A percentile compares a stretch with the other conserved stretches of the same genome.
Conservation (phyloP, 305 asterid genomes). For the Salvia sclarea region DNA sequence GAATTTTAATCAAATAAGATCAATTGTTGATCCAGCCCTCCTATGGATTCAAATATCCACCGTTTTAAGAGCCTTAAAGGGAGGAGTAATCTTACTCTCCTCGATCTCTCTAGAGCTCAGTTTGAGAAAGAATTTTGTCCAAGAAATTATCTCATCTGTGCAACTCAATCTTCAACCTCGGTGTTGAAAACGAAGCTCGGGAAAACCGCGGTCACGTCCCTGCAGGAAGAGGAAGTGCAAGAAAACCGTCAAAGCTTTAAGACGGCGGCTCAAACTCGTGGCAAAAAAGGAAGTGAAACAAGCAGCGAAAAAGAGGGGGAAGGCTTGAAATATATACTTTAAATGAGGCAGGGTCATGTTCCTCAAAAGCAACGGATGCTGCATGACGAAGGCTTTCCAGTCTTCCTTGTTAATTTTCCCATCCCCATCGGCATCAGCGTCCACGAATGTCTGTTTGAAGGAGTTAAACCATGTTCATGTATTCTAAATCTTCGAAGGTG, state of each 20-base stretch:
- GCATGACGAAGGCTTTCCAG: constrained; percentile 52
- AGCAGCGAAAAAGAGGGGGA: neutral
- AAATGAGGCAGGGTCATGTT: constrained; percentile 41
- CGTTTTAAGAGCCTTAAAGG: neutral
- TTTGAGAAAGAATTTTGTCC: neutral
- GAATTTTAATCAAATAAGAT: neutral
- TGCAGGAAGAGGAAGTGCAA: constrained; percentile 29
- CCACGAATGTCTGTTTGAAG: constrained; percentile 56
- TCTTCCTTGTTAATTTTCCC: constrained; percentile 62
- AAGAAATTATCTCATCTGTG: constrained; percentile 3
- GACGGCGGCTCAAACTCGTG: too few species aligned
- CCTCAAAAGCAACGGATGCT: constrained; percentile 43
- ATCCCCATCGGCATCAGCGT: constrained; percentile 63
- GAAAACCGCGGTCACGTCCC: constrained; percentile 59
- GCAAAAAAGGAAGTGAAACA: neutral
- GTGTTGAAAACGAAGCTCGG: constrained; percentile 72
- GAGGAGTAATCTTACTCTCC: neutral
- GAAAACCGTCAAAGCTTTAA: neutral
- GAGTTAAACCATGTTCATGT: constrained; percentile 3
- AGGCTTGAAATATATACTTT: constrained; percentile 24
- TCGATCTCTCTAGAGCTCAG: neutral
- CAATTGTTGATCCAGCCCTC: neutral
- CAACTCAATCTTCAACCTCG: constrained; percentile 55
- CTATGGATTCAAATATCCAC: neutral
- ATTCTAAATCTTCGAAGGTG: neutral